Base-by-base conservation (phyloP, 2,329 filamentous ascomycete genomes). In the Botryotinia calthae region DNA sequence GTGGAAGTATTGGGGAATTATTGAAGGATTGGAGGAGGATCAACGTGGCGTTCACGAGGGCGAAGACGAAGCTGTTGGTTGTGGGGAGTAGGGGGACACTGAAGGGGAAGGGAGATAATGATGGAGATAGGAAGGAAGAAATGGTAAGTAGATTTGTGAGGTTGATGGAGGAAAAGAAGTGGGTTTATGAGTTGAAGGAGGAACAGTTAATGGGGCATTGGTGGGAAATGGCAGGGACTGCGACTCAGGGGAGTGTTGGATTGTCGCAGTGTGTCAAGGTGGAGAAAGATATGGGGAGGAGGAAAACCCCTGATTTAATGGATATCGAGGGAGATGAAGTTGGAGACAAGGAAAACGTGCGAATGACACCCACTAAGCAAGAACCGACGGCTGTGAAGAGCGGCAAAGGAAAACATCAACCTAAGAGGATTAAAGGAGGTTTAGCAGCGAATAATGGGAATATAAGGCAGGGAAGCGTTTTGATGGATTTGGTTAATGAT, bases 1-100 rank as follows among this genome's bases (percentile, higher is more conserved):
- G 88, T 1, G 89, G 90, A 75, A 89, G 87, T 67, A 95, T 99
- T n/a, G 96, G 96, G 28, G 96, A 98, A 72, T 82, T 99, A 63
- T 85, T 99, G 42, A 93, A 92, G 74, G 96, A 99, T 82, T 97
- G 94, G 92, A 86, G 96, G 72, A 86, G 96, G 66, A 94, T 99
- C 80, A 99, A 99, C 78, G 96, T 99, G 5, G 96, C 96, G 0
- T 93, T 99, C 76, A 99, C 96, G 6, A 87, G 96, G 42, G 96
- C 96, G 34, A 93, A 95, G 81, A 96, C 92, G 0, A 99, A 99
- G 84, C 84, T 99, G 51, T 86, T 99, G 1, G 91, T 99, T 20
- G 82, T 99, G 0, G 96, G 96, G 16, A 97, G 93, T 81, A 88
- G 89, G 79, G 86, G 85, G 72, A 99, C 96, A 0, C 84, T 99